Conservation (phyloP, 1,284 basidiomycete genomes). For the Mycosarcoma maydis region DNA sequence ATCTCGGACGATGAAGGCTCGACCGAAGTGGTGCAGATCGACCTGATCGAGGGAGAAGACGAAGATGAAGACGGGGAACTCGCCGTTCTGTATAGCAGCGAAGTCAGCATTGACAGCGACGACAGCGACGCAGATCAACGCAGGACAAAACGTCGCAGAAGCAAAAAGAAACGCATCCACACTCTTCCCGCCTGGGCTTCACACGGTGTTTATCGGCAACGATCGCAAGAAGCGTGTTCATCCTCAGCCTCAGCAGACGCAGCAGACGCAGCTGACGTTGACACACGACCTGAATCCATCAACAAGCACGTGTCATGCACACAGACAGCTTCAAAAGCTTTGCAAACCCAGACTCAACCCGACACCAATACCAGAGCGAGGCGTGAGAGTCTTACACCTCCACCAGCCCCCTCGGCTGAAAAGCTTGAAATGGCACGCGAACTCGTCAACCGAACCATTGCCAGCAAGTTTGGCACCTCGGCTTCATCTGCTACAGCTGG, state of each 20-base stretch:
- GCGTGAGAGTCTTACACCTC: slow-evolving; percentile 32
- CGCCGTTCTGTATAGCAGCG: slow-evolving; percentile 14
- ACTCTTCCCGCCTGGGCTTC: slow-evolving; percentile 23
- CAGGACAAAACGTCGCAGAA: slow-evolving; percentile 24
- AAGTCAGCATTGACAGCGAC: slow-evolving; percentile 10
- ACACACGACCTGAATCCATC: background rate
- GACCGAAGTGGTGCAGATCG: background rate
- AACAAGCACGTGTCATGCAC: background rate
- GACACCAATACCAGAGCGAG: slow-evolving; percentile 6
- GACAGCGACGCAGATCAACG: slow-evolving; percentile 21
- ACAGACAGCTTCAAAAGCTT: no score
- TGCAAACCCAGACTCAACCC: no score
- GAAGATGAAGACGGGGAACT: slow-evolving; percentile 24
- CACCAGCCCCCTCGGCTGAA: slow-evolving; percentile 23
- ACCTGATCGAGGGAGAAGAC: background rate
- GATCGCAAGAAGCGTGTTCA: slow-evolving; percentile 18
- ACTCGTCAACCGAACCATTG: slow-evolving; percentile 30
- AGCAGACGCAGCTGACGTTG: slow-evolving; percentile 2
- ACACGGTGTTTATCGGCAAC: slow-evolving; percentile 4
- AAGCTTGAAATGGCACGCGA: slow-evolving; percentile 35
- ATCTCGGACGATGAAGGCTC: slow-evolving; percentile 4
- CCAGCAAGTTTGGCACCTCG: slow-evolving; percentile 6
- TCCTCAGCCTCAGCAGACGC: no score
- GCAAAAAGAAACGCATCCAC: slow-evolving; percentile 21
- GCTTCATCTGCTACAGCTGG: background rate